A percentile compares a stretch with the other conserved stretches of the same genome.
These are phyloP conservation scores for Beauveria australis DNA, from an alignment of 2,329 filamentous ascomycete genomes.

Conservation along the genomic window DNA sequence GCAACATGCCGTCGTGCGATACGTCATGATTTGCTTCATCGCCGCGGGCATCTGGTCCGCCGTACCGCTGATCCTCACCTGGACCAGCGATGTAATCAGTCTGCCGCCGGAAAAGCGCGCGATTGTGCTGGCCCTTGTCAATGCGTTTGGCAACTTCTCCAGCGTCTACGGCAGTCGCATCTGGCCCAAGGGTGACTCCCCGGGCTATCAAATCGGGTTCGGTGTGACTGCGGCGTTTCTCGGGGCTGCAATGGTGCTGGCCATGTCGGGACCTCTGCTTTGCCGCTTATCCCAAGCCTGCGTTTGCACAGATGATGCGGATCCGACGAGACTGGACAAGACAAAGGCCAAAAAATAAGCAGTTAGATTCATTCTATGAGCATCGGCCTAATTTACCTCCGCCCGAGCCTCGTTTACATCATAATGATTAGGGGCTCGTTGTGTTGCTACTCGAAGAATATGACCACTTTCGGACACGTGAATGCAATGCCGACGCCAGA, in stretches of 20 bases:
- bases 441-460: neutral
- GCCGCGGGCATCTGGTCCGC: conserved; percentile 20
- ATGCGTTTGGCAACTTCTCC: conserved; percentile 24
- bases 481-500: neutral
- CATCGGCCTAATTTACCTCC: neutral
- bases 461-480: neutral
- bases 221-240: conserved; percentile 22
- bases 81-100: conserved; percentile 20
- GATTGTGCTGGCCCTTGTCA: conserved; percentile 24
- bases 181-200: conserved; percentile 20
- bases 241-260: conserved; percentile 18
- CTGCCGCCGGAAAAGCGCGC: conserved; percentile 24
- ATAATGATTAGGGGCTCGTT: neutral
- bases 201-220: conserved; percentile 21
- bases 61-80: conserved; percentile 20
- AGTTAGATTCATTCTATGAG: neutral
- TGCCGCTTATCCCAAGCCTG: conserved; percentile 9
- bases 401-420: neutral
- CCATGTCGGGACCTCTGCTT: conserved; percentile 17
- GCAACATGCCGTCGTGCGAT: conserved; percentile 17
- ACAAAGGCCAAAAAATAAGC: neutral
- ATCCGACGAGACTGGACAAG: neutral
- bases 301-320: neutral
- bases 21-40: conserved; percentile 23
- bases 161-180: conserved; percentile 23